Evolutionary conservation across 257 asterid species (phyloP), one percentile per base, ranked within the genome.

Genomic region (Penstemon newberryi): DNA sequence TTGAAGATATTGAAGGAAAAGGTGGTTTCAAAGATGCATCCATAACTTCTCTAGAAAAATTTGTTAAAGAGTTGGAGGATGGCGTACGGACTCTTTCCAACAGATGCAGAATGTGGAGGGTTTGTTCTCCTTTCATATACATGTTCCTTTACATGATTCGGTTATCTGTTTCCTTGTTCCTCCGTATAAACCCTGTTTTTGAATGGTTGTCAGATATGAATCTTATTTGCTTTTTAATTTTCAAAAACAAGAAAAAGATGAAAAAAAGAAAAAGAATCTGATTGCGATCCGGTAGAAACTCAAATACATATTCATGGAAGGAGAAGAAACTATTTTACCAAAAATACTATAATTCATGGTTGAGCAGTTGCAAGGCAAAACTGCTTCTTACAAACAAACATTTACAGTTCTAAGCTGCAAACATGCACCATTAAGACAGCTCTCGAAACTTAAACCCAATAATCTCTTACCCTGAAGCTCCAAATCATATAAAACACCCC

Each of bases 11-110:
- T 68, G 96, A 83, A 84, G 89, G 84, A 63, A 75, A 74, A 66
- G 92, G 91, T 65, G 99, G 99, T 65, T 91, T 88, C 74, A 67
- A 43, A 69, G 96, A 91, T 78, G 94, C 94, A 74, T 88, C 95
- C 61, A 76, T 89, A 60, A 69, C 84, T 67, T 71, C 76, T 51
- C 96, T 81, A 78, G 71, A 74, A 81, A 77, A 73, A 62, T 74
- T 84, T 33, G 91, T 93, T 65, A 71, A 37, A 47, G 87, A 80
- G 65, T 72, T 93, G 73, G 97, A 93, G 80, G 84, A 82, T 25
- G 85, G 86, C 69, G 73, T 86, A 75, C 68, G 80, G 78, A 76
- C 74, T 75, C 89, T 89, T 78, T 91, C 95, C 13, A 81, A 80
- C 59, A 81, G 82, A 79, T 88, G 92, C 88, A 77, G 87, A 73